These are phyloP conservation scores for Entonaema liquescens DNA, from an alignment of 495 filamentous ascomycete genomes.

Conservation along the genomic window DNA sequence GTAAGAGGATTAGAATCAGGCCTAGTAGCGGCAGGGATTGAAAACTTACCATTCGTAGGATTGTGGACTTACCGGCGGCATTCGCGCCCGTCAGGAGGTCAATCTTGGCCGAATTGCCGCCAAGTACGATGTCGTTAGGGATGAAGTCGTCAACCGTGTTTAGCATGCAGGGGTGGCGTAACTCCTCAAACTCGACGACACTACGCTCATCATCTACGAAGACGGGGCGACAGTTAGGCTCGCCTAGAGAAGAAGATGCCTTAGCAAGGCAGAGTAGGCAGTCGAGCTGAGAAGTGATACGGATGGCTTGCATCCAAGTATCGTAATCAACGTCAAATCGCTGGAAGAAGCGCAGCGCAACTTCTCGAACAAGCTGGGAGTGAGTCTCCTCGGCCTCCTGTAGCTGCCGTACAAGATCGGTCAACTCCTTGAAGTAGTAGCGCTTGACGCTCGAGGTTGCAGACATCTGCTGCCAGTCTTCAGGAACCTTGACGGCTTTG, in stretches of 20 bases:
- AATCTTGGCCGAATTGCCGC: constrained; percentile 82
- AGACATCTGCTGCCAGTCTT: constrained; percentile 95
- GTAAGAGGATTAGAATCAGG: constrained; percentile 34
- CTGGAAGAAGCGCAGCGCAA: constrained; percentile 81
- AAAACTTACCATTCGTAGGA: constrained; percentile 85
- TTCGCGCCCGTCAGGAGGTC: constrained; percentile 96
- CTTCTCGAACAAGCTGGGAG: constrained; percentile 88
- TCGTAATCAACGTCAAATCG: constrained; percentile 88
- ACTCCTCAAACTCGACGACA: constrained; percentile 87
- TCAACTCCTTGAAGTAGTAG: constrained; percentile 90
- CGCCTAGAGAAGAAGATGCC: constrained; percentile 81
- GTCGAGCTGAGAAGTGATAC: constrained; percentile 89
- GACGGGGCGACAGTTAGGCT: constrained; percentile 84
- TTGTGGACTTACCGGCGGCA: constrained; percentile 97
- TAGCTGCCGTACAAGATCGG: constrained; percentile 79
- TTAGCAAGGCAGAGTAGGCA: constrained; percentile 93
- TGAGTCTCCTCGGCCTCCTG: constrained; percentile 96
- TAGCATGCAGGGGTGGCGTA: constrained; percentile 94
- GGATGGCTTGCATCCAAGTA: constrained; percentile 87
- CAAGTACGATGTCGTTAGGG: constrained; percentile 91
- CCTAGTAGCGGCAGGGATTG: background rate
- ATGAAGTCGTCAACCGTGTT: constrained; percentile 93
- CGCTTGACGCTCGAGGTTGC: constrained; percentile 89
- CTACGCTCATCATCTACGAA: constrained; percentile 88
- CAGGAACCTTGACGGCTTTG: constrained; percentile 84